Evolutionary conservation across 2,329 filamentous ascomycete genomes (phyloP).

Genomic region (Clonostachys rhizophaga): DNA sequence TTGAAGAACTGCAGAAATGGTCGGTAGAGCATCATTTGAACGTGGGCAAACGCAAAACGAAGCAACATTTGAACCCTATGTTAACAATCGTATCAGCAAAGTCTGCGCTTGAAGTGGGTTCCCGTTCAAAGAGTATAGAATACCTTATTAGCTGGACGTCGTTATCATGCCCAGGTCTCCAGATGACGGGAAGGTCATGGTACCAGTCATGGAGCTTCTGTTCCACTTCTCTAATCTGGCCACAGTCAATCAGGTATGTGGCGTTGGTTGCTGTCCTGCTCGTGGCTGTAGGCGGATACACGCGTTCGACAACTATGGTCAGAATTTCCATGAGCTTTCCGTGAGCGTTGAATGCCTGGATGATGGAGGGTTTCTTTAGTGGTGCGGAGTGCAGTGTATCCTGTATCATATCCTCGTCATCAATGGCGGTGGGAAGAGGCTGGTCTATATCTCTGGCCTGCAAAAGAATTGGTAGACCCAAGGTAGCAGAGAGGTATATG

Average conservation of each 20-base stretch:
- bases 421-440: conserved; percentile 58
- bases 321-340: conserved; percentile 60
- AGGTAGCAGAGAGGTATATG: conserved; percentile 62
- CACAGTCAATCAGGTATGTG: conserved; percentile 59
- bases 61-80: conserved; percentile 66
- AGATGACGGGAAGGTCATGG: conserved; percentile 63
- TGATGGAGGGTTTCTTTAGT: conserved; percentile 50
- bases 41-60: conserved; percentile 73
- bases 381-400: conserved; percentile 51
- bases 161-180: conserved; percentile 76
- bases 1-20: conserved; percentile 83
- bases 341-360: conserved; percentile 63
- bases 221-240: conserved; percentile 61
- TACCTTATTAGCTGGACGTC: conserved; percentile 61
- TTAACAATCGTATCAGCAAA: not conserved
- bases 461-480: conserved; percentile 62
- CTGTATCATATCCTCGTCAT: conserved; percentile 63
- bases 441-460: conserved; percentile 64
- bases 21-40: conserved; percentile 79
- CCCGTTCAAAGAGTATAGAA: not conserved
- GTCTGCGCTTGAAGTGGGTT: not conserved
- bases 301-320: conserved; percentile 57
- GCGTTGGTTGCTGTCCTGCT: conserved; percentile 39
- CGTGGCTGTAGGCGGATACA: conserved; percentile 59
- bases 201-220: conserved; percentile 59